phyloP scores from a whole-genome alignment of 2,329 filamentous ascomycete genomes.

The Hypoxylon sp. region DNA sequence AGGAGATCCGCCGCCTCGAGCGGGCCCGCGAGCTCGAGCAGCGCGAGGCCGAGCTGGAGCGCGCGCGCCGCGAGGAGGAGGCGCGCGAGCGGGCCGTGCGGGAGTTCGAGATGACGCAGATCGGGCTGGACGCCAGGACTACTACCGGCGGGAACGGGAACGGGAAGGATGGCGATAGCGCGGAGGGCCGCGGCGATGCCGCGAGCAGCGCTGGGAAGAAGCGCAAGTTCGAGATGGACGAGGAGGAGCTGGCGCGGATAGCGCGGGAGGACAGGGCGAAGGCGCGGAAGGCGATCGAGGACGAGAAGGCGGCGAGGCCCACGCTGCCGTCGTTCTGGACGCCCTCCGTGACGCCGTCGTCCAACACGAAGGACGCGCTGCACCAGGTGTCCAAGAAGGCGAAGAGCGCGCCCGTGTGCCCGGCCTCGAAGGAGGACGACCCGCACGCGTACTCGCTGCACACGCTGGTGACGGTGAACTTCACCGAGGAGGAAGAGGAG shows the following conservation, averaged over 20 bases:
- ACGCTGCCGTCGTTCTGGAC: constrained; percentile 92
- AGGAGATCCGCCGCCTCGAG: constrained; percentile 87
- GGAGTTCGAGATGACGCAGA: constrained; percentile 89
- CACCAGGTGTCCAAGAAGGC: constrained; percentile 68
- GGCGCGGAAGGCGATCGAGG: constrained; percentile 76
- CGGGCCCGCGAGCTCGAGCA: constrained; percentile 72
- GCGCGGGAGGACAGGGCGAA: constrained; percentile 77
- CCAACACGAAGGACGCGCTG: constrained; percentile 68
- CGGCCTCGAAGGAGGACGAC: constrained; percentile 74
- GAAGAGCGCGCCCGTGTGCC: constrained; percentile 81
- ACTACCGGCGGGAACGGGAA: constrained; percentile 32
- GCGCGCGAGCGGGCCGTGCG: constrained; percentile 76
- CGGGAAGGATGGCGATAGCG: constrained; percentile 59
- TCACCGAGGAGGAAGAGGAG: constrained; percentile 76
- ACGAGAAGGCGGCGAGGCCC: constrained; percentile 77
- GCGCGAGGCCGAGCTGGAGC: constrained; percentile 75
- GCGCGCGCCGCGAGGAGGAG: constrained; percentile 73
- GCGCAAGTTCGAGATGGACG: constrained; percentile 84
- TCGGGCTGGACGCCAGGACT: constrained; percentile 66
- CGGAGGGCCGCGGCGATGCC: constrained; percentile 13
- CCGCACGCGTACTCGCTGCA: constrained; percentile 84
- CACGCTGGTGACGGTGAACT: constrained; percentile 79
- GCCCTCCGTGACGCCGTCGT: constrained; percentile 81
- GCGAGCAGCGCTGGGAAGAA: constrained; percentile 55
- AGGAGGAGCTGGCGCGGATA: constrained; percentile 78